Evolutionary conservation across 1,284 basidiomycete species (phyloP), one percentile per base, ranked within the genome.

Genomic region (Gymnopus androsaceus): DNA sequence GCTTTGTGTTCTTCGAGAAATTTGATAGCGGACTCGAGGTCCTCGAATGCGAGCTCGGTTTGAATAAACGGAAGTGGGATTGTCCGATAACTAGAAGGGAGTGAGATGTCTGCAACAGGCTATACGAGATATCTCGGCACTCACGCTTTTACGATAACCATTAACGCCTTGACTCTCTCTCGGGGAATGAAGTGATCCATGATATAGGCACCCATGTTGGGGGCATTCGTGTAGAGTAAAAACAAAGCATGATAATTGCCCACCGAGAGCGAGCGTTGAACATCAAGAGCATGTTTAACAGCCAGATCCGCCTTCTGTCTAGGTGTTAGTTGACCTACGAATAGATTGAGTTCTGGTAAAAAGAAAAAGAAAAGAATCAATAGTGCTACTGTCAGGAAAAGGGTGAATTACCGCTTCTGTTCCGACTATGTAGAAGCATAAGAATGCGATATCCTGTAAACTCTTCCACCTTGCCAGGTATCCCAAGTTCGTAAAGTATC

Each of bases 111-210:
- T 25, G 57, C 28, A 37, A 23, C 33, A 31, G 4, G 27, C 44
- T 42, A 40, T 23, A 17, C 51, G 47, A 28, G 34, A 21, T 34
- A 54, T 31, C 33, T 8, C 40, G 30, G 31, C 8, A 70, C 94
- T 68, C 64, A 96, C 95, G 92, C 90, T 82, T 91, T 95, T 36
- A 93, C 85, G 77, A 99, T 95, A 64, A 91, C 85, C 64, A 94
- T 83, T 56, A 99, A 74, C 1, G 95, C 95, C 59, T 87, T 85
- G 55, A 92, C 83, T 55, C 97, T 79, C 75, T 98, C 97, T 62
- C 97, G 84, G 67, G 90, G 87, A 63, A 98, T 90, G 70, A 99
- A 98, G 72, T 98, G 95, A 73, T 99, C 96, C 93, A 99, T 97
- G 68, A 99, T 94, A 72, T 98, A 98, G 55, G 87, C 95, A 50